Evolutionary conservation across 2,329 filamentous ascomycete genomes (phyloP).

Genomic region (Sporothrix brunneoviolacea): DNA sequence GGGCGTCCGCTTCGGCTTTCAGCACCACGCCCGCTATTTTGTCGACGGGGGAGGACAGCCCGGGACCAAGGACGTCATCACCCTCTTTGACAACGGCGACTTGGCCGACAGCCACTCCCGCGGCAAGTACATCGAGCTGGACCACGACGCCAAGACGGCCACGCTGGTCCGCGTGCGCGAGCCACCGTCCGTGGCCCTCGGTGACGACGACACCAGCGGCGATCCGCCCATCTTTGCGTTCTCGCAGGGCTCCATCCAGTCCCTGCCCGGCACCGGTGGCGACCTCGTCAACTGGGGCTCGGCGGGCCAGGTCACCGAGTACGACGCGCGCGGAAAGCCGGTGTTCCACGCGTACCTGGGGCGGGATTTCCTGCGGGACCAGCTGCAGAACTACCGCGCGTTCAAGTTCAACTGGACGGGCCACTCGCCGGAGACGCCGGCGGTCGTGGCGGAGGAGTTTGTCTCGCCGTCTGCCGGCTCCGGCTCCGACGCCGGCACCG

Average conservation of each 20-base stretch:
- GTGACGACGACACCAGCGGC: not conserved
- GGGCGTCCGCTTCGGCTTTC: conserved; percentile 33
- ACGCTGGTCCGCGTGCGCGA: conserved; percentile 38
- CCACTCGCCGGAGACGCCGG: conserved; percentile 33
- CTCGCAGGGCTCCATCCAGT: conserved; percentile 41
- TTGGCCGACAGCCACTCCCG: conserved; percentile 33
- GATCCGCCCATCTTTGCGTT: conserved; percentile 16
- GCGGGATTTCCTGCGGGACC: conserved; percentile 28
- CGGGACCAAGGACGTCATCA: conserved; percentile 34
- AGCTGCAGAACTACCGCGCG: conserved; percentile 47
- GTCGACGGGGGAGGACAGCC: conserved; percentile 26
- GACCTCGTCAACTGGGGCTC: conserved; percentile 52
- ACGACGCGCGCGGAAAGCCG: conserved; percentile 38
- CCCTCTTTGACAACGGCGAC: conserved; percentile 44
- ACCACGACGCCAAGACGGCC: conserved; percentile 36
- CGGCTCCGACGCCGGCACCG: too few species aligned
- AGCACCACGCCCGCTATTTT: conserved; percentile 41
- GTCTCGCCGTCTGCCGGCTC: conserved; percentile 19
- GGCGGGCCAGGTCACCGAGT: conserved; percentile 40
- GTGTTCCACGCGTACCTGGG: conserved; percentile 48
- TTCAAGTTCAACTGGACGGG: conserved; percentile 48
- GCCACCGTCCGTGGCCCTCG: conserved; percentile 32
- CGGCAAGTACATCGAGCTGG: conserved; percentile 39
- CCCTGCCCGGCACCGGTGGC: conserved; percentile 46
- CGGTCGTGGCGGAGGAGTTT: conserved; percentile 20